A percentile compares a stretch with the other conserved stretches of the same genome.
Conservation (phyloP, 176 grass and related monocot species). For the maize (Zea mays) region DNA sequence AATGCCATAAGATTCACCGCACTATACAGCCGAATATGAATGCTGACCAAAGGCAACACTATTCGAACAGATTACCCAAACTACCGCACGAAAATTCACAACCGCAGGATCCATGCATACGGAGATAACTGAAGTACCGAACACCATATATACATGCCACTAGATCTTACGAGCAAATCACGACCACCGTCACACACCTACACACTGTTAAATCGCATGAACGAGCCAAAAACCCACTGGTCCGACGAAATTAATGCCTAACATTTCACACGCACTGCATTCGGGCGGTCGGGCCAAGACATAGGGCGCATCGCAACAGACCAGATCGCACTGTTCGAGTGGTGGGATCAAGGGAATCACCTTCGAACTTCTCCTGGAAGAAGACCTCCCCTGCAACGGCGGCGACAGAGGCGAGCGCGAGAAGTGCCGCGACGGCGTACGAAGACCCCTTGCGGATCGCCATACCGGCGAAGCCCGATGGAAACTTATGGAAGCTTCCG, state of each 20-base stretch:
- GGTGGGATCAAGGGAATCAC: conserved; percentile 40
- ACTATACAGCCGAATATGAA: not conserved
- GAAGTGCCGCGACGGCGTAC: conserved; percentile 27
- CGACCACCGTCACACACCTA: not conserved
- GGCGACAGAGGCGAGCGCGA: conserved; percentile 61
- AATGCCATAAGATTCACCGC: not conserved
- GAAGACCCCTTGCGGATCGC: conserved; percentile 45
- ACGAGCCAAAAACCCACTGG: conserved; percentile 14
- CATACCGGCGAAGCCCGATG: conserved; percentile 40
- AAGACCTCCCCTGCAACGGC: conserved; percentile 61
- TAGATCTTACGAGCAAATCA: not conserved
- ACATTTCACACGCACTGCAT: not conserved
- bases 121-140: not conserved
- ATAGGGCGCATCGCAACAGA: not conserved
- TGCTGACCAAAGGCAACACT: not conserved
- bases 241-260: not conserved
- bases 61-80: not conserved
- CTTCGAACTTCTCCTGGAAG: conserved; percentile 95
- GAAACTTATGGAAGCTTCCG: conserved; percentile 38
- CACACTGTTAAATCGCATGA: not conserved
- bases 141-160: not conserved
- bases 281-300: not conserved
- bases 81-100: not conserved
- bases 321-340: not conserved
- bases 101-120: not conserved